Evolutionary conservation across 768 basidiomycete species (phyloP).

Genomic region (Mycena polygramma): DNA sequence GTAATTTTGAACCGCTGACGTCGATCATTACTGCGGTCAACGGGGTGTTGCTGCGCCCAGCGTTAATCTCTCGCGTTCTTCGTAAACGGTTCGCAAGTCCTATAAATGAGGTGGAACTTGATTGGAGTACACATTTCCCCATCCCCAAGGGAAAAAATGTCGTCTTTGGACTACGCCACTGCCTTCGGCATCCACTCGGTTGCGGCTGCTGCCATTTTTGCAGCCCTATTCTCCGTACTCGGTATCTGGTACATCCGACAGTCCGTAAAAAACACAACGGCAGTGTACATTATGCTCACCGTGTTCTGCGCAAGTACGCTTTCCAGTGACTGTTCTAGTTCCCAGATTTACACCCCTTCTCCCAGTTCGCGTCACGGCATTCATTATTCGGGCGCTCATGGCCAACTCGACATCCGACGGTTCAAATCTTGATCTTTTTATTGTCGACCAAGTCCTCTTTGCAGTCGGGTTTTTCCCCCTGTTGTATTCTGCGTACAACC

Average conservation of each 20-base stretch:
- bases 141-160: neutral
- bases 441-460: constrained; percentile 45
- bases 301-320: constrained; percentile 57
- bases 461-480: constrained; percentile 50
- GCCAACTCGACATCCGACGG: neutral
- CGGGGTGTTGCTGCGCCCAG: too few species aligned
- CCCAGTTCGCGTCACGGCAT: constrained; percentile 57
- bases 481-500: constrained; percentile 48
- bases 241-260: constrained; percentile 47
- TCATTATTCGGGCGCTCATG: constrained; percentile 51
- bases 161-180: constrained; percentile 46
- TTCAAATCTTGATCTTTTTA: constrained; percentile 7
- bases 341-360: neutral
- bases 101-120: too few species aligned
- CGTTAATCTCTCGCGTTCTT: too few species aligned
- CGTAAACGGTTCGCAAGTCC: too few species aligned
- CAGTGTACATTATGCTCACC: constrained; percentile 49
- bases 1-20: too few species aligned
- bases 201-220: constrained; percentile 51
- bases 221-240: constrained; percentile 50
- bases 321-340: neutral
- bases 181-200: constrained; percentile 50
- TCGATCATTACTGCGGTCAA: too few species aligned
- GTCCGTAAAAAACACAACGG: constrained; percentile 46
- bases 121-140: too few species aligned